Conservation (phyloP, 2,329 filamentous ascomycete species). For the Coleophoma eucalyptorum region DNA sequence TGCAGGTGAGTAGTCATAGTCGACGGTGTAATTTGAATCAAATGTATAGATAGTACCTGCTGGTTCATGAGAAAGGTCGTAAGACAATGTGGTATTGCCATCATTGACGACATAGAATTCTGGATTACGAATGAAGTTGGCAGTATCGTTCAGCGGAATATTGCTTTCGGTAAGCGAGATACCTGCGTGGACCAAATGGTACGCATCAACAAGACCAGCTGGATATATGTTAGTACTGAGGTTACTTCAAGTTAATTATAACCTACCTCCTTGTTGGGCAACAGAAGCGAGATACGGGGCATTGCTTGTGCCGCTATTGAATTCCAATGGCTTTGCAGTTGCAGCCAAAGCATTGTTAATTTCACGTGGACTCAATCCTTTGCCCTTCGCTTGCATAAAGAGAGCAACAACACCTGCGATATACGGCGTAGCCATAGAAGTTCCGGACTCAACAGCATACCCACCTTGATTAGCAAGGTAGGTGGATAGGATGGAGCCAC, state of each 20-base stretch:
- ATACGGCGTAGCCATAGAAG: constrained; percentile 29
- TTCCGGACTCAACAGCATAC: constrained; percentile 28
- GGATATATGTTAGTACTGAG: neutral
- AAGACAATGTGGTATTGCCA: neutral
- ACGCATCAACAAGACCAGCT: neutral
- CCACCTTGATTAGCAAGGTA: constrained; percentile 13
- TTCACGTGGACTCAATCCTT: neutral
- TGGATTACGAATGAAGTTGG: neutral
- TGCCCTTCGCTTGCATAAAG: neutral
- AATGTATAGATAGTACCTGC: neutral
- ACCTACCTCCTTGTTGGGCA: neutral
- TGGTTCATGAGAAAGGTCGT: neutral
- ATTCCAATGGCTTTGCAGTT: neutral
- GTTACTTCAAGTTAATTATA: neutral
- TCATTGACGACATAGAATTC: neutral
- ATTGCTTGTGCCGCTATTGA: neutral
- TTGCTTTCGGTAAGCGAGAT: neutral
- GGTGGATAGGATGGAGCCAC: constrained; percentile 28
- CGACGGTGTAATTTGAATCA: neutral
- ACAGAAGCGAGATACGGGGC: neutral
- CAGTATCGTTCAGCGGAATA: neutral
- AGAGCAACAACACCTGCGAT: constrained; percentile 11
- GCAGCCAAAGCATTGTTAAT: neutral
- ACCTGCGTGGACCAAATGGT: neutral
- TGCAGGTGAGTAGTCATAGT: neutral